Evolutionary conservation across 352 stramenopile species (phyloP).

Genomic region (Pythium apleroticum): DNA sequence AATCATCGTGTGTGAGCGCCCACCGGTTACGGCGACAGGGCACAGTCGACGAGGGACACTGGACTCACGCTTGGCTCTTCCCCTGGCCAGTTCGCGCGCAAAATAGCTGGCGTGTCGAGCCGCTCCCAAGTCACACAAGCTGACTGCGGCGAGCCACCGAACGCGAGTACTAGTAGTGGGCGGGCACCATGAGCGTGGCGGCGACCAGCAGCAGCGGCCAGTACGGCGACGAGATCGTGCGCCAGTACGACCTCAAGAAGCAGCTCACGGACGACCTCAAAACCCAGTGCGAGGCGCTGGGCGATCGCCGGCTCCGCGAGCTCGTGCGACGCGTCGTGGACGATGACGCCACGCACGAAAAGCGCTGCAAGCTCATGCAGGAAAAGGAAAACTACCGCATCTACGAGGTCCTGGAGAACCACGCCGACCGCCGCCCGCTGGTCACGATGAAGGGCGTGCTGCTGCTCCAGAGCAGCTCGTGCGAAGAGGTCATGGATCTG

Average conservation of each 20-base stretch:
- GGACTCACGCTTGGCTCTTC: background rate
- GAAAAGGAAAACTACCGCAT: constrained; percentile 81
- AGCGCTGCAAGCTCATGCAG: constrained; percentile 49
- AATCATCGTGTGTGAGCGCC: background rate
- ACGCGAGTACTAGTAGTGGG: background rate
- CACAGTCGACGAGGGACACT: background rate
- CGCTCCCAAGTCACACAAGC: background rate
- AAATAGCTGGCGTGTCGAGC: background rate
- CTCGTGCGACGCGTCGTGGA: constrained; percentile 67
- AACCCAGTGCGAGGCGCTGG: constrained; percentile 41
- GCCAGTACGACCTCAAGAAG: constrained; percentile 56
- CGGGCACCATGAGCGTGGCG: background rate
- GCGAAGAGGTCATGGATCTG: constrained; percentile 65
- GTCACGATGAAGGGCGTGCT: constrained; percentile 75
- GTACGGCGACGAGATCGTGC: constrained; percentile 58
- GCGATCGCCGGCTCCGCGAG: constrained; percentile 53
- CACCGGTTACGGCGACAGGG: background rate
- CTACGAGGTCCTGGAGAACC: constrained; percentile 58
- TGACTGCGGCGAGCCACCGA: background rate
- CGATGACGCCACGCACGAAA: constrained; percentile 47
- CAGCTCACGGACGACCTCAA: constrained; percentile 43
- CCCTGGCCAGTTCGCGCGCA: background rate
- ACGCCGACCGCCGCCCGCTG: constrained; percentile 34
- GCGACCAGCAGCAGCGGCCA: background rate
- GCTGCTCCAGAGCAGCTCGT: constrained; percentile 64